These are phyloP conservation scores for Lepraria neglecta DNA, from an alignment of 495 filamentous ascomycete species.

Conservation along the genomic window DNA sequence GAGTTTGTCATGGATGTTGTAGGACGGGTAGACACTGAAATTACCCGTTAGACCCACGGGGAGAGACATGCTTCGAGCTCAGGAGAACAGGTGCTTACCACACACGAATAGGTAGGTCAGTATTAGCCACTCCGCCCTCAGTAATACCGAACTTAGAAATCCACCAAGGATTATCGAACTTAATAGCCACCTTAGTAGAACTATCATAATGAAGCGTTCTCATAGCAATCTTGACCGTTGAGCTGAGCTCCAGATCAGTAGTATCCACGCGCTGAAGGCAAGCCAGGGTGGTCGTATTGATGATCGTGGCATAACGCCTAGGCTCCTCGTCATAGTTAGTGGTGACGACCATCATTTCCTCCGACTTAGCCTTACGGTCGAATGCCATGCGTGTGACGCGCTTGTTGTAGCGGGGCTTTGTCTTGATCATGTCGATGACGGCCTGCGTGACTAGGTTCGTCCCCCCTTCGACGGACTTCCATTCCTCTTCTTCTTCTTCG, in stretches of 20 bases:
- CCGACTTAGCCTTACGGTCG: slow-evolving; percentile 1
- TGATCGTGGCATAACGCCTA: neutral
- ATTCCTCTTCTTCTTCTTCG: slow-evolving; percentile 1
- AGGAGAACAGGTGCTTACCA: neutral
- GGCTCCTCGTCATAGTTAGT: slow-evolving; percentile 6
- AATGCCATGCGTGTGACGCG: slow-evolving; percentile 8
- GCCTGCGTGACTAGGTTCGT: slow-evolving; percentile 1
- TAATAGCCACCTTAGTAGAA: slow-evolving; percentile 11
- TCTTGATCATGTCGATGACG: slow-evolving; percentile 2
- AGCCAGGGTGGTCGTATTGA: slow-evolving; percentile 6
- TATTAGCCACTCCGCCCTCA: slow-evolving; percentile 4
- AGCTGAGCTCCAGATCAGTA: neutral
- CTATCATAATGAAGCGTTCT: slow-evolving; percentile 12
- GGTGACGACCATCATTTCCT: slow-evolving; percentile 1
- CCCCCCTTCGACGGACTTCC: slow-evolving; percentile 5
- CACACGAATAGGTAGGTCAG: slow-evolving; percentile 10
- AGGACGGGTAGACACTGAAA: slow-evolving; percentile 3
- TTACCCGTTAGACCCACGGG: neutral
- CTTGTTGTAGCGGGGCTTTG: slow-evolving; percentile 8
- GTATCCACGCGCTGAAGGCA: slow-evolving; percentile 7
- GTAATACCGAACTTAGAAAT: slow-evolving; percentile 9
- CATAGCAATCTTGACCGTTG: slow-evolving; percentile 9
- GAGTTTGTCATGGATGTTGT: slow-evolving; percentile 3
- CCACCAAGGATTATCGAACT: slow-evolving; percentile 9
- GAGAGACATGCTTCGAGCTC: too few relatives aligned